Evolutionary conservation across 768 basidiomycete species (phyloP).

Genomic region (Mycena crocata): DNA sequence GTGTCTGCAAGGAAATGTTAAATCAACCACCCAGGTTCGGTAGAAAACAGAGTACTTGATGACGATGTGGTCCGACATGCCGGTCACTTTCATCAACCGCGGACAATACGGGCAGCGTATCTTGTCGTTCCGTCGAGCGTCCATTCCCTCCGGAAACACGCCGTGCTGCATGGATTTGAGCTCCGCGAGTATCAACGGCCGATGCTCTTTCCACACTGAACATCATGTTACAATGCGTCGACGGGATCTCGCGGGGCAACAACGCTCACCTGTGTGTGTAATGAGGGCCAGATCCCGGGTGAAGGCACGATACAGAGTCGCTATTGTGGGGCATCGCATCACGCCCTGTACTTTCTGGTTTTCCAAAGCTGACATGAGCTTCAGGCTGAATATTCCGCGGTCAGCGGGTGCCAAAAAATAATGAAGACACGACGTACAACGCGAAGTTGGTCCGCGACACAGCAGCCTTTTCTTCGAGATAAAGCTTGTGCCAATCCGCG

Average conservation of each 20-base stretch:
- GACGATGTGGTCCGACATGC: slow-evolving; percentile 12
- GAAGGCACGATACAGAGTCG: not conserved
- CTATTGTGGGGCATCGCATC: slow-evolving; percentile 6
- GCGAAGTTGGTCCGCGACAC: not conserved
- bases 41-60: slow-evolving; percentile 1
- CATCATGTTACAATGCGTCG: no score
- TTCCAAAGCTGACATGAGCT: not conserved
- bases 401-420: not conserved
- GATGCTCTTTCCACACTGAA: slow-evolving; percentile 16
- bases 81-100: not conserved
- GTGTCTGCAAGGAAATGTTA: not conserved
- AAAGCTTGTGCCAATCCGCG: not conserved
- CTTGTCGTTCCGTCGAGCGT: not conserved
- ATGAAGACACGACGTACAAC: not conserved
- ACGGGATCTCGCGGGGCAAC: no score
- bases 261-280: slow-evolving; percentile 12
- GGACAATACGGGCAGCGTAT: slow-evolving; percentile 7
- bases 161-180: not conserved
- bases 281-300: slow-evolving; percentile 4
- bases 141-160: not conserved
- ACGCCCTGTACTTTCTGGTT: slow-evolving; percentile 7
- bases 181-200: not conserved
- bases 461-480: not conserved
- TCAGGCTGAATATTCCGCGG: not conserved
- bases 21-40: no score